Percentiles rank a stretch among this genome's conserved stretches.
These are phyloP conservation scores for Achaetomium macrosporum DNA, from an alignment of 2,329 filamentous ascomycete species.

Conservation along the genomic window DNA sequence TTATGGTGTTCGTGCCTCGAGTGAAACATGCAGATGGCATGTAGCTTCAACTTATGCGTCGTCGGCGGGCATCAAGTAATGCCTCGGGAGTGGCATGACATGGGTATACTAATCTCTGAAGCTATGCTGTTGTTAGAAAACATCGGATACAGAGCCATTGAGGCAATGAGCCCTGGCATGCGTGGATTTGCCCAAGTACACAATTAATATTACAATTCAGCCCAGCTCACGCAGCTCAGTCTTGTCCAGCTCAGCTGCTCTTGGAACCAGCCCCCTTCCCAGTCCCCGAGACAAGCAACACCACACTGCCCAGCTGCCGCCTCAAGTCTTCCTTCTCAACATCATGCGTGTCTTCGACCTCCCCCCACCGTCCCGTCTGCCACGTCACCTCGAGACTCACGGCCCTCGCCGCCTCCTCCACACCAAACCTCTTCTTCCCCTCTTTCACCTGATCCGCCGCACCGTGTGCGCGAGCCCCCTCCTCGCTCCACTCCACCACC, in stretches of 20 bases:
- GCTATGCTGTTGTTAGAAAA: too few species aligned
- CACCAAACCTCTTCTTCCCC: constrained; percentile 53
- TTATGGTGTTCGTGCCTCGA: not conserved
- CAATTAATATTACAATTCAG: not conserved
- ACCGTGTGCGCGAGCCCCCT: constrained; percentile 30
- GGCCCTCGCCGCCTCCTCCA: constrained; percentile 65
- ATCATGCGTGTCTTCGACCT: constrained; percentile 97
- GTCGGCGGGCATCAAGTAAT: too few species aligned
- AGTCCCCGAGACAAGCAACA: constrained; percentile 68
- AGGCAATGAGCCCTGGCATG: too few species aligned
- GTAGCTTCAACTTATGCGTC: too few species aligned
- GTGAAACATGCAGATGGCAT: not conserved
- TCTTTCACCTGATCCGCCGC: constrained; percentile 8
- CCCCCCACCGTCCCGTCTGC: constrained; percentile 89
- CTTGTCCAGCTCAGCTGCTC: not conserved
- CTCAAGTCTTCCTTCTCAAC: constrained; percentile 86
- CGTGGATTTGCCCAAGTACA: not conserved
- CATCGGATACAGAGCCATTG: too few species aligned
- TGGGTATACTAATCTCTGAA: too few species aligned
- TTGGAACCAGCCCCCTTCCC: constrained; percentile 19
- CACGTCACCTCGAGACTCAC: constrained; percentile 81
- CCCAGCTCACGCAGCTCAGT: not conserved
- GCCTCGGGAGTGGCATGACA: too few species aligned
- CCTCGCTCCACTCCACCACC: constrained; percentile 81
- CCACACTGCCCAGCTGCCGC: constrained; percentile 80